Evolutionary conservation across 805 yeast genomes (phyloP), one percentile per base, ranked within the genome.

Genomic region (Nakazawaea molendinolei): DNA sequence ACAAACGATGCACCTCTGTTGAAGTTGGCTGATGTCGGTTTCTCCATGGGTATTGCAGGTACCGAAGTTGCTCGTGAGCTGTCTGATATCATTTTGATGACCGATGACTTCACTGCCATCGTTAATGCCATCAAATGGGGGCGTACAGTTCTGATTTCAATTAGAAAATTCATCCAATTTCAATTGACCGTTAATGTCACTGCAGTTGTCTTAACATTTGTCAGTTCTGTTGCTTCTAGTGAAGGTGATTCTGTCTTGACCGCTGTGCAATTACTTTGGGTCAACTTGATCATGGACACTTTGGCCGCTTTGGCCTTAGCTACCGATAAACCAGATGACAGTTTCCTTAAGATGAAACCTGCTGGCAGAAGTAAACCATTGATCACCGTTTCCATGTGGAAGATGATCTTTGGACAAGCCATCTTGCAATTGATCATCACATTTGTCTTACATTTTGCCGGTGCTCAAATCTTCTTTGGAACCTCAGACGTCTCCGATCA

Each of bases 11-110:
- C 97, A 0, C 97, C 97, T 12, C 97, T 98, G 3, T 71, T 92
- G 52, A 86, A 90, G 53, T 68, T 89, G 41, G 99, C 98, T 0
- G 97, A 92, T 61, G 95, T 92, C 40, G 99, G 99, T 2, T 90
- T 92, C 54, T 85, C 97, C 3, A 92, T 92, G 99, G 99, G 99
- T 46, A 86, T 89, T 42, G 73, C 95, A 7, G 99, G 99, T 46
- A 92, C 98, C 2, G 99, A 92, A 61, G 97, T 92, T 43, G 98
- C 99, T 8, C 76, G 96, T 58, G 99, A 92, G 56, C 98, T 98
- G 6, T 85, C 90, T 8, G 95, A 86, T 61, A 86, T 86, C 48
- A 85, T 86, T 47, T 69, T 86, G 44, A 86, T 86, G 92, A 89
- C 90, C 31, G 95, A 92, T 62, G 95, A 92, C 63, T 92, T 92